Base-by-base conservation (phyloP, 2,329 filamentous ascomycete genomes). In the Trichoderma lentiforme region DNA sequence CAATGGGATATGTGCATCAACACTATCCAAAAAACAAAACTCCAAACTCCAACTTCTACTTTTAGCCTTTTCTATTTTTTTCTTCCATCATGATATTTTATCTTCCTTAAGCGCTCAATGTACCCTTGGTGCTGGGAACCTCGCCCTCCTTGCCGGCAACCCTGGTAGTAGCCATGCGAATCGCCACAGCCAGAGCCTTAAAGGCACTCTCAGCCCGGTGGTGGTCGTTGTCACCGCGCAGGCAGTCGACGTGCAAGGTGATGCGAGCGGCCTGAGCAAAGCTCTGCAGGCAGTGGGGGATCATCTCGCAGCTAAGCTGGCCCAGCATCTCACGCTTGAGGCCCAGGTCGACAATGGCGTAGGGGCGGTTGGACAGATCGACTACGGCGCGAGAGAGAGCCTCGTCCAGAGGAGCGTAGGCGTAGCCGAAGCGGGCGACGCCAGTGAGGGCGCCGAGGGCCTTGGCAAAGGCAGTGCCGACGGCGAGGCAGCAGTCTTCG, bases 161-260 rank as follows among this genome's bases (percentile, higher is more conserved):
- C 76, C 90, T 87, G 65, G 88, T 87, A 63, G 91, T 95, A 11
- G 96, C 96, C 81, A 88, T 88, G 77, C 92, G 88, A 70, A 97
- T 87, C 8, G 96, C 96, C 58, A 98, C 90, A 0, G 96, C 96
- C 76, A 98, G 83, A 61, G 96, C 96, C 88, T 99, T 99, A 84
- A 99, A 98, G 18, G 95, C 96, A 81, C 93, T 96, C 88, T 98
- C 96, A 11, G 96, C 95, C 72, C 95, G 87, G 84, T 98, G 96
- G 83, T 98, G 96, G 83, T 98, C 96, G 83, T 98, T 99, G 74
- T 92, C 89, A 67, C 96, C 96, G 74, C 94, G 89, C 71, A 97
- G 83, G 83, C 93, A 97, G 83, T 98, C 94, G 72, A 99, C 93
- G 84, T 99, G 96, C 79, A 98, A 84, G n/a, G 96, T 99, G 68